Evolutionary conservation across 345 rosid genomes (phyloP), one percentile per base, ranked within the genome.

Genomic region (Populus tremula): DNA sequence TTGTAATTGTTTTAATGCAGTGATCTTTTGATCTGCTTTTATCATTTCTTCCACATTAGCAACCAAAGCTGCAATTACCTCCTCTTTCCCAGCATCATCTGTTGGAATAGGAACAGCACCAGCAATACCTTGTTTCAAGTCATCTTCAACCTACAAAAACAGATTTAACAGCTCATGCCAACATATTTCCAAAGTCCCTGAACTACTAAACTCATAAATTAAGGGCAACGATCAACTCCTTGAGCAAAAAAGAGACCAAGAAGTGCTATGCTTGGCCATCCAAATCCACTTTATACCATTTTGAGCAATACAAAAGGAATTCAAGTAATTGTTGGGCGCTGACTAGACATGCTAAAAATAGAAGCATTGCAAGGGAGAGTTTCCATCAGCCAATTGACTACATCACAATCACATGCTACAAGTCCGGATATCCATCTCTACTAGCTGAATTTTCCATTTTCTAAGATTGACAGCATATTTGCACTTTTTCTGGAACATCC

Each of bases 1-100:
- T 86, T 96, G 98, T 85, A 96, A 85, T 85, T 94, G 98, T 81
- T 96, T 96, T 56, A 96, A 87, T 77, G 99, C 91, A 65, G 98
- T 89, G 84, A 96, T 89, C 86, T 96, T 96, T 77, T 98, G 86
- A 86, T 96, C 98, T 14, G 98, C 95, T 85, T 76, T 89, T 79
- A 96, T 94, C 99, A 94, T 96, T 85, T 88, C 94, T 76, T 90
- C 92, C 69, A 94, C 96, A 17, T 94, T 94, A 67, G 90, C 83
- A 84, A 94, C 97, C 85, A 94, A 70, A 83, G 97, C 95, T 59
- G 92, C 90, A 84, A 96, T 87, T 39, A 96, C 90, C 78, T 88
- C 82, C 76, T 92, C 97, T 85, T 92, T 89, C 79, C 97, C 95
- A 23, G 86, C 90, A 85, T 88, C 91, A 83, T 86, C 77, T 3